Evolutionary conservation across 2,329 filamentous ascomycete species (phyloP).

Genomic region (Botrytis elliptica): DNA sequence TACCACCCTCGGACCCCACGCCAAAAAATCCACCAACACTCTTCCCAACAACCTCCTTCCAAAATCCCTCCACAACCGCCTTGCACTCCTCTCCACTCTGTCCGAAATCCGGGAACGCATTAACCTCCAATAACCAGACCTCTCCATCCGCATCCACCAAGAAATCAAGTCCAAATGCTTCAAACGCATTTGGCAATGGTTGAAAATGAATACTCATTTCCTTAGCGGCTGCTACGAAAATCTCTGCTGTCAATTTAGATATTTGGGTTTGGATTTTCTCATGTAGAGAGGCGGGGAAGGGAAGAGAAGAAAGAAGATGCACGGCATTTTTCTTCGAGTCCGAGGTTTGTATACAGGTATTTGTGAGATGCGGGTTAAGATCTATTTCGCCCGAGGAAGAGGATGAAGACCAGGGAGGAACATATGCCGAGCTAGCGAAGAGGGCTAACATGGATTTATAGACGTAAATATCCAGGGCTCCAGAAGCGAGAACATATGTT

Average conservation of each 20-base stretch:
- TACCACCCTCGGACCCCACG: constrained; percentile 29
- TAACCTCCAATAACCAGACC: constrained; percentile 82
- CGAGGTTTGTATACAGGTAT: constrained; percentile 80
- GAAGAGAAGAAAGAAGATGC: constrained; percentile 70
- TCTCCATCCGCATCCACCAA: constrained; percentile 64
- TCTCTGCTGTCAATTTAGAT: constrained; percentile 66
- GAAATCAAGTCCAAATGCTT: constrained; percentile 90
- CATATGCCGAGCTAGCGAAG: constrained; percentile 76
- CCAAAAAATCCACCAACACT: constrained; percentile 70
- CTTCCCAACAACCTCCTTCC: constrained; percentile 68
- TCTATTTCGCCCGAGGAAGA: constrained; percentile 38
- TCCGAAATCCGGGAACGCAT: constrained; percentile 93
- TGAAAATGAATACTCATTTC: constrained; percentile 91
- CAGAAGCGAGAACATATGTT: constrained; percentile 81
- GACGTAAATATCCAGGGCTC: constrained; percentile 77
- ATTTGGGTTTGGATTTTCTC: constrained; percentile 71
- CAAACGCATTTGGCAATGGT: constrained; percentile 82
- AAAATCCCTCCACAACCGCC: constrained; percentile 71
- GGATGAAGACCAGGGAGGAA: constrained; percentile 53
- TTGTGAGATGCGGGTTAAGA: constrained; percentile 81
- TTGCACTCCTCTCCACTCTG: constrained; percentile 80
- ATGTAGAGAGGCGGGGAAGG: constrained; percentile 41
- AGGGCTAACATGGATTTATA: constrained; percentile 91
- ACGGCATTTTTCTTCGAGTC: constrained; percentile 62
- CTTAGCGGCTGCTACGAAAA: constrained; percentile 83